Evolutionary conservation across 2,329 filamentous ascomycete species (phyloP), one percentile per base, ranked within the genome.

Genomic region (Trichoderma lentiforme): DNA sequence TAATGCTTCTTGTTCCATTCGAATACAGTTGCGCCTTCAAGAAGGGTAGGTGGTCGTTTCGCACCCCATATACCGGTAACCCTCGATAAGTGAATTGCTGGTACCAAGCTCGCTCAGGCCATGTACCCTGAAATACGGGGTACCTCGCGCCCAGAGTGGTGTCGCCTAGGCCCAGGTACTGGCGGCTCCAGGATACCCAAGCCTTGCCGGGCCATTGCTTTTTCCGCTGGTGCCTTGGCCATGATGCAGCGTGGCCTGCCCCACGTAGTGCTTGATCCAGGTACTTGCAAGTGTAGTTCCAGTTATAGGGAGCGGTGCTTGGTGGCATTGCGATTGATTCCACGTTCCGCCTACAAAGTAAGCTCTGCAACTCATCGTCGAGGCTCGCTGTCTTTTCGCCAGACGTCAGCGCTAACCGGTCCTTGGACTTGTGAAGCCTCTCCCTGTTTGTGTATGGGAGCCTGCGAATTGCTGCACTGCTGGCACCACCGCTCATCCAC

Each of bases 191-290:
- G 32, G 36, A 28, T n/a, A 69, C 66, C 56, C 26, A 47, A 32
- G 56, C 51, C 56, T 51, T 51, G 67, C 51, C 71, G 71, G 71
- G 64, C 71, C 58, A 64, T 72, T 63, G 64, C 63, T 72, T 72
- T 71, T 72, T 71, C 68, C 68, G 68, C 68, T 28, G 47, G 60
- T 68, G 39, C 43, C 58, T 34, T 65, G 32, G 68, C 70, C 63
- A 72, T 62, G 70, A 67, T 72, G 70, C 62, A 67, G 62, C 70
- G 61, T 64, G 69, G 56, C 58, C 63, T 71, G 70, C 71, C 71
- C 71, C 71, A 72, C 71, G 71, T 72, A 57, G 21, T 21, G 43
- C 56, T 36, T 58, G 62, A 51, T 32, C 65, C 71, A 72, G 64
- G 64, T 57, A 62, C 56, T 62, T 36, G n/a, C 56, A 39, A 43